A percentile compares a stretch with the other conserved stretches of the same genome.
Conservation (phyloP, 768 basidiomycete species). For the Lactarius pseudohatsudake region DNA sequence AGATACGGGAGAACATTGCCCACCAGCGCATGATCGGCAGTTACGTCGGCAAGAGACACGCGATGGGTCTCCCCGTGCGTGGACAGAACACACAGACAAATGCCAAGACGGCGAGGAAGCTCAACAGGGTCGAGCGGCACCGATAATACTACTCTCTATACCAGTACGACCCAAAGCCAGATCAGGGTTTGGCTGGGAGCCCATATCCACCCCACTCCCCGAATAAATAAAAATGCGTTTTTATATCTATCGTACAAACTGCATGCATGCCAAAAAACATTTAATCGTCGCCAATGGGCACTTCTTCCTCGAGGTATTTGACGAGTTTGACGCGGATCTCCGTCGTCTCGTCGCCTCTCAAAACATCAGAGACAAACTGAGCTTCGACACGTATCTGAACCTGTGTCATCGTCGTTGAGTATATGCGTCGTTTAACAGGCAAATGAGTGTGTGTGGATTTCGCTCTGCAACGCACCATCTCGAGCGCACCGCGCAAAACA, state of each 20-base stretch:
- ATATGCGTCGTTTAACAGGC: background rate
- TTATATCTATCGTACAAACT: conserved; percentile 18
- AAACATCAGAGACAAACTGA: conserved; percentile 83
- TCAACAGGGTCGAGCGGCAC: conserved; percentile 80
- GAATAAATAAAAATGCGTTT: background rate
- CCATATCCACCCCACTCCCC: background rate
- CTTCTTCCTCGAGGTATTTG: conserved; percentile 94
- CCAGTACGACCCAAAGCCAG: background rate
- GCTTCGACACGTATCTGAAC: conserved; percentile 95
- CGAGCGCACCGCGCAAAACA: conserved; percentile 86
- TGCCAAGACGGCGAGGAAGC: conserved; percentile 84
- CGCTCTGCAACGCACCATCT: conserved; percentile 73
- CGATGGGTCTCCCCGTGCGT: conserved; percentile 89
- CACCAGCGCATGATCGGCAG: conserved; percentile 94
- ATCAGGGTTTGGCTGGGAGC: background rate
- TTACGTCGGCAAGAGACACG: conserved; percentile 90
- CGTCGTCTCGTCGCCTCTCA: conserved; percentile 91
- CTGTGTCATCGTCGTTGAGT: conserved; percentile 42
- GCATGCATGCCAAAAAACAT: conserved; percentile 6
- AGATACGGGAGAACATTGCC: conserved; percentile 86
- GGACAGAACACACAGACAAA: conserved; percentile 93
- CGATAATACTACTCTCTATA: conserved; percentile 29
- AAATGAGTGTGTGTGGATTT: background rate
- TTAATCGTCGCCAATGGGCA: conserved; percentile 89
- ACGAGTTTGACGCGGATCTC: conserved; percentile 90